phyloP scores from a whole-genome alignment of 495 filamentous ascomycete genomes.

The Schizothecium vesticola region DNA sequence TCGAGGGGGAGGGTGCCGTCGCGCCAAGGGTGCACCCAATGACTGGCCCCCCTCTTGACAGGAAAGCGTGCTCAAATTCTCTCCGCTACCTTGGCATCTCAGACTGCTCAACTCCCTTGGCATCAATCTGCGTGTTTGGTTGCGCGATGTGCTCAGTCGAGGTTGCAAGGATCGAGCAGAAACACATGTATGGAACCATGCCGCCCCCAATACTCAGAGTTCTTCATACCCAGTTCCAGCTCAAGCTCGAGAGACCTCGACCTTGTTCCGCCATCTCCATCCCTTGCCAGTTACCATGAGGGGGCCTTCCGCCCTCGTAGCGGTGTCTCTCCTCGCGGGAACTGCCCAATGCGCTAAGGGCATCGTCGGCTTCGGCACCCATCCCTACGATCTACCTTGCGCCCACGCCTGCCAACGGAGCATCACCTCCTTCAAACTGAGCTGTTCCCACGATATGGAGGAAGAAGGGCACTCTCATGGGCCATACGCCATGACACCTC shows the following conservation, averaged over 20 bases:
- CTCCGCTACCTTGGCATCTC: neutral
- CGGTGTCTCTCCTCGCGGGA: neutral
- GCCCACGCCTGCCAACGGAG: conserved; percentile 28
- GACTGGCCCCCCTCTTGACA: neutral
- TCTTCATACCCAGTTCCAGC: neutral
- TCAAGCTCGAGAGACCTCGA: neutral
- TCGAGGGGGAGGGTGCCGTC: neutral
- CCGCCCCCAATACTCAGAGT: neutral
- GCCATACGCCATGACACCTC: conserved; percentile 19
- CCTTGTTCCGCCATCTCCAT: neutral
- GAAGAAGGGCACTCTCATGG: conserved; percentile 9
- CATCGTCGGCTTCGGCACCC: conserved; percentile 34
- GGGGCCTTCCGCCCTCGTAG: neutral
- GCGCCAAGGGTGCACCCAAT: neutral
- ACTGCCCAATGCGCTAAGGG: conserved; percentile 1
- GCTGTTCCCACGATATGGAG: conserved; percentile 24
- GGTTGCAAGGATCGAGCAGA: neutral
- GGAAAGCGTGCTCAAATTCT: neutral
- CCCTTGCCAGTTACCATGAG: neutral
- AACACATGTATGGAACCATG: neutral
- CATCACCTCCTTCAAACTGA: conserved; percentile 23
- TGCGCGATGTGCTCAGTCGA: neutral
- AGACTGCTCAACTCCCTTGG: neutral
- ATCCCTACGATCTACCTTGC: conserved; percentile 31
- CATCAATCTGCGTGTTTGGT: neutral